Conservation (phyloP, 139 green algal species). For the Picochlorum sp. region DNA sequence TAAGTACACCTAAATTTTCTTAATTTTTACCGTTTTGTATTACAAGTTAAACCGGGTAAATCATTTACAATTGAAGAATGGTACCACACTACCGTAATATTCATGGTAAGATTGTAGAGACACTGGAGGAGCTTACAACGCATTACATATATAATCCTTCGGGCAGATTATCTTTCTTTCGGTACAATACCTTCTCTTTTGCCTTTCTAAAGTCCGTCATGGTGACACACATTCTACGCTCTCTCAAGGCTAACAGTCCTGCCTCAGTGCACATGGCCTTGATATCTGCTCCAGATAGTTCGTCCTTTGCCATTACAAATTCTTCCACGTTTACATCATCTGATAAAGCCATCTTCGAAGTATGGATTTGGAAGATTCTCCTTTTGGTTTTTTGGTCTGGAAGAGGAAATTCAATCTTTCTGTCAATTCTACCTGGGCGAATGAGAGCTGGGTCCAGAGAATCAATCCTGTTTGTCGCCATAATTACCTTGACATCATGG, state of each 20-base stretch:
- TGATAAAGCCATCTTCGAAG: constrained; percentile 75
- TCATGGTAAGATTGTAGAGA: too few relatives aligned
- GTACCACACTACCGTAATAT: background rate
- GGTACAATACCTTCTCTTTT: constrained; percentile 93
- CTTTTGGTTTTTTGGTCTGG: constrained; percentile 97
- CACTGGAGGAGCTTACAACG: background rate
- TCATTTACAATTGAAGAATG: background rate
- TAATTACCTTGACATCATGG: constrained; percentile 97
- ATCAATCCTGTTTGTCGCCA: constrained; percentile 98
- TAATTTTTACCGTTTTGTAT: too few relatives aligned
- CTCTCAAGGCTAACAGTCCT: constrained; percentile 90
- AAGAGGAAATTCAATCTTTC: constrained; percentile 98
- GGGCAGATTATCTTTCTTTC: constrained; percentile 97
- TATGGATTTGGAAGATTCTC: constrained; percentile 94
- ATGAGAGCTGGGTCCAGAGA: constrained; percentile 93
- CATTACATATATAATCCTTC: constrained; percentile 95
- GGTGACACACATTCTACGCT: constrained; percentile 91
- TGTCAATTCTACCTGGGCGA: constrained; percentile 83
- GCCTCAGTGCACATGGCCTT: constrained; percentile 98
- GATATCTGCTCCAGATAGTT: constrained; percentile 95
- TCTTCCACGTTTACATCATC: constrained; percentile 98
- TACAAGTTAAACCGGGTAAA: background rate
- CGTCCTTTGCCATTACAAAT: constrained; percentile 84
- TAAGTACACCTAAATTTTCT: too few relatives aligned
- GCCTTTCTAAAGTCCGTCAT: constrained; percentile 80